Conservation (phyloP, 768 basidiomycete genomes). For the Daedaleopsis nitida region DNA sequence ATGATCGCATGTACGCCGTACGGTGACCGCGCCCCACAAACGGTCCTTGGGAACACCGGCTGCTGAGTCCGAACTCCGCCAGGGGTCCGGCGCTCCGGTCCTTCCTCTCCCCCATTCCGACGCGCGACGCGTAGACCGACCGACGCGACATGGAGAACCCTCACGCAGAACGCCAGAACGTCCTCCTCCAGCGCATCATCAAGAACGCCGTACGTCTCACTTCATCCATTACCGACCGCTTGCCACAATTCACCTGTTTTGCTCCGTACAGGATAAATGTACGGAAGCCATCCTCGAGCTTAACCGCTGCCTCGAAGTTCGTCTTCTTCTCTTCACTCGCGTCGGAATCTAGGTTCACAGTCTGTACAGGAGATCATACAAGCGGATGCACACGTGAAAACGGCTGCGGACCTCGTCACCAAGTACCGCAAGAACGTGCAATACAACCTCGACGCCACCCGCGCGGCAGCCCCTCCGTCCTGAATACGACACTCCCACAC, state of each 20-base stretch:
- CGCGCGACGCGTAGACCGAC: not conserved
- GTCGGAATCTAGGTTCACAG: not conserved
- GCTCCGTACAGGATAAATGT: slow-evolving; percentile 82
- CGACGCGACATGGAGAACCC: slow-evolving; percentile 81
- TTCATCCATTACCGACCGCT: not conserved
- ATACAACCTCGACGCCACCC: slow-evolving; percentile 80
- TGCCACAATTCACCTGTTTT: not conserved
- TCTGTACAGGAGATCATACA: slow-evolving; percentile 68
- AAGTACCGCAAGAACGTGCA: slow-evolving; percentile 93
- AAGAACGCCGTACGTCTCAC: slow-evolving; percentile 75
- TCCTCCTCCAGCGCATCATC: slow-evolving; percentile 85
- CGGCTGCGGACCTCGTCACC: slow-evolving; percentile 78
- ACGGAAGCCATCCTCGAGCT: slow-evolving; percentile 89
- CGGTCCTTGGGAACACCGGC: no score
- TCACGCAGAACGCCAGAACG: slow-evolving; percentile 89
- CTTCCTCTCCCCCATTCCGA: not conserved
- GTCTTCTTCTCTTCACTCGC: not conserved
- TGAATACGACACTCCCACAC: not conserved
- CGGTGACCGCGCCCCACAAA: no score
- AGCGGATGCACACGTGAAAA: slow-evolving; percentile 76
- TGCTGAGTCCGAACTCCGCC: no score
- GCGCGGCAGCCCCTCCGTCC: slow-evolving; percentile 4
- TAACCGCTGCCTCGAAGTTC: slow-evolving; percentile 84
- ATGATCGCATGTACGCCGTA: no score
- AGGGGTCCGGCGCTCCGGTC: no score